Evolutionary conservation across 176 grass and related monocot species (phyloP), one percentile per base, ranked within the genome.

Genomic region (Aegilops umbellulata): DNA sequence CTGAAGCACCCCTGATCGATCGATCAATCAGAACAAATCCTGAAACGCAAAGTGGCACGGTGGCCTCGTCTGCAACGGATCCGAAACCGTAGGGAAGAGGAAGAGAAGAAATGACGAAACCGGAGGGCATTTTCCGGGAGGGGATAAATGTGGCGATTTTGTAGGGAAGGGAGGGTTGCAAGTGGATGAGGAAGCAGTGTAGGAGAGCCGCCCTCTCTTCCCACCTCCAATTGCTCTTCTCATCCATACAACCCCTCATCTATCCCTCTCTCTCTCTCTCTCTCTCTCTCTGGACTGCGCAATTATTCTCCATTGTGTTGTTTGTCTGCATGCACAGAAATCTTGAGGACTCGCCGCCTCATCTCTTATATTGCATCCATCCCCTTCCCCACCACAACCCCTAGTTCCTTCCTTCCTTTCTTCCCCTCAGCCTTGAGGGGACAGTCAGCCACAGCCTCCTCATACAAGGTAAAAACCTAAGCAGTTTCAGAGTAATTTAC

Each of bases 101-200:
- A 36, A 77, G 24, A 20, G 1, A 63, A 38, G 14, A 73, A 72
- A 74, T 63, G 41, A 79, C 23, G 5, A 73, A 82, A 64, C 23
- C 3, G n/a, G 27, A 24, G 22, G 32, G 34, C 36, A 76, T 34
- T 86, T 86, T 90, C 20, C 78, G 41, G 49, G 70, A 86, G 35
- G 39, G 80, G 88, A 93, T 88, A 90, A 87, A 53, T 31, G 22
- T 32, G 49, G 7, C 34, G 16, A 2, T 36, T 27, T 47, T 31
- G 5, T 81, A 80, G 7, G 79, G 77, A 41, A 83, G 60, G 65
- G 55, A 49, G 41, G 41, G 71, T 25, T 38, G 62, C 26, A 84
- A 92, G 44, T 49, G 90, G 90, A 95, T 92, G 90, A 95, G 88
- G 87, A 90, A 92, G 74, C n/a, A 80, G 93, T 90, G 93, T 86